Evolutionary conservation across 306 rosid genomes (phyloP), one percentile per base, ranked within the genome.

Genomic region (Casuarina glauca): DNA sequence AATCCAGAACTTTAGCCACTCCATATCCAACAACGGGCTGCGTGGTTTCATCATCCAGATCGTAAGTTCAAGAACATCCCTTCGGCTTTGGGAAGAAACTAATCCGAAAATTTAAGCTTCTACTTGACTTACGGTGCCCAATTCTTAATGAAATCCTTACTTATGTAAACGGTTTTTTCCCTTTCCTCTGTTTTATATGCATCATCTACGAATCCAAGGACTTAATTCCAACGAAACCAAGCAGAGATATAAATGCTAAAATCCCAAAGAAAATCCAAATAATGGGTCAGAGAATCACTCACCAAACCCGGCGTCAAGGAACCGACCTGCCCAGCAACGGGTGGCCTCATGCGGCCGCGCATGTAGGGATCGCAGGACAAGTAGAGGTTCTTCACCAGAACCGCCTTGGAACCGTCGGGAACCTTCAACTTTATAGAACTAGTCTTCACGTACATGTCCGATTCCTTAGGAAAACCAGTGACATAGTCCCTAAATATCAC

Each of bases 251-350:
- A 26, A 26, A 26, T 26, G 32, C 32, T 26, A 26, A 26, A 26
- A 26, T 26, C 32, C 32, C 9, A 49, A 15, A 49, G 13, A 11
- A 49, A 49, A 49, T 9, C 9, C 2, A 8, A 26, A 26, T 26
- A 49, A 49, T 15, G 13, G 32, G 32, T 26, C 32, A 26, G 32
- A 26, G 32, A 26, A 26, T 26, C 32, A 12, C 87, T 46, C 74
- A 89, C 92, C 74, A 80, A 80, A 58, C 85, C 79, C 51, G 92
- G 87, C 36, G 75, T 38, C 19, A 76, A 86, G 70, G 87, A 83
- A 45, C 6, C 58, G 48, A 78, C 13, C 0, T 6, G 5, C 4
- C 5, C 2, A 38, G 42, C 26, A 39, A 8, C 2, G 20, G 9
- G 15, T 48, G 55, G 74, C 6, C 2, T 12, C 88, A 84, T 86